Base-by-base conservation (phyloP, 371 early-diverging fungal genomes). In the Haplosporangium sp. region DNA sequence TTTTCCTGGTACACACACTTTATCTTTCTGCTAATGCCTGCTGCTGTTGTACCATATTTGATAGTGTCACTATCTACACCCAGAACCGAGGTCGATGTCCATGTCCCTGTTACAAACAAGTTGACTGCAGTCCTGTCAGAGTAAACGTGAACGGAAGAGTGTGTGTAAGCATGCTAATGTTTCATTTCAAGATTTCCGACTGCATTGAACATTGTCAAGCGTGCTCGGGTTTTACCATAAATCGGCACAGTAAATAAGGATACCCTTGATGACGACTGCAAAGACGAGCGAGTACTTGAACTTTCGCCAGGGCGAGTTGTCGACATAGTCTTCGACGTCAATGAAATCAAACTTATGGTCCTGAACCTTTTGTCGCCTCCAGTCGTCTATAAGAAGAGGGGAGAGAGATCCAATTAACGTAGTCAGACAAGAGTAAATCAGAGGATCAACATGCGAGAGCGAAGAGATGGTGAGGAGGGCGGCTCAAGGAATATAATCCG, bases 311-410 rank as follows among this genome's bases (percentile, higher is more conserved):
- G 64, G 73, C 8, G 76, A 82, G 16, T 66, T 62, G 59, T 87
- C 84, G 50, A 85, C 66, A 82, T 93, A 95, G 61, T 93, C 94
- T 23, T 93, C 89, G 21, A 94, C 86, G 73, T 96, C 93, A 46
- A 96, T 86, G 74, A 89, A 94, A 82, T 95, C 95, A 71, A 95
- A 95, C 81, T 94, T 94, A 85, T 96, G 95, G 82, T 94, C 95
- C 67, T 85, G 82, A 58, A 93, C 87, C 61, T 89, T 66, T 68
- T 81, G 81, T 52, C 83, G 69, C 57, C 67, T 82, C 85, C 85
- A 85, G 29, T 85, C 73, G 38, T 43, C 80, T 79, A 68, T 23
- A 37, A 16, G 36, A 4, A 50, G 13, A 55, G 13, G 47, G 45
- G 37, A 64, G 29, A 57, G 42, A 9, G 43, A 4, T 29, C 1